A percentile compares a stretch with the other conserved stretches of the same genome.
Evolutionary conservation across 2,329 filamentous ascomycete species (phyloP).

Genomic region (Pseudodiploospora longispora): DNA sequence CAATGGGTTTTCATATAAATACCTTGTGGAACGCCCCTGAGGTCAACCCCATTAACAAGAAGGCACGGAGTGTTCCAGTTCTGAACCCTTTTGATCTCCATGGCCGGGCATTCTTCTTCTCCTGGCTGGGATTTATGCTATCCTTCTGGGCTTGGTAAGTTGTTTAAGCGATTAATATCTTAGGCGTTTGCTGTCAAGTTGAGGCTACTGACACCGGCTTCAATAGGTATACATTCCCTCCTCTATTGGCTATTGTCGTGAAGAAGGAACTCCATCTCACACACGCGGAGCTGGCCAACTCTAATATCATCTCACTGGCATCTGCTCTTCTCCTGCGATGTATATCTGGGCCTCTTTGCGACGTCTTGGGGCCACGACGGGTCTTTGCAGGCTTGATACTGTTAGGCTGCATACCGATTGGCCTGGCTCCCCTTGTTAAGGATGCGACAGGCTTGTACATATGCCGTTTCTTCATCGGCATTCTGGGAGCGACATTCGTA

Average conservation of each 20-base stretch:
- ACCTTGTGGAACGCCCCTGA: constrained; percentile 44
- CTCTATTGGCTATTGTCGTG: constrained; percentile 70
- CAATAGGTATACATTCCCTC: constrained; percentile 69
- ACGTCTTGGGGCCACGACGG: constrained; percentile 70
- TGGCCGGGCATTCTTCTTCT: constrained; percentile 85
- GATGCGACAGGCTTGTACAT: constrained; percentile 55
- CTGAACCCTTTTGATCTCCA: constrained; percentile 73
- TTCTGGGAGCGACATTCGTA: constrained; percentile 71
- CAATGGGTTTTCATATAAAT: constrained; percentile 21
- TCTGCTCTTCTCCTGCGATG: constrained; percentile 66
- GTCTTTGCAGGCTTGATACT: constrained; percentile 76
- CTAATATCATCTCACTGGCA: constrained; percentile 75
- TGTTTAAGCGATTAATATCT: too few species aligned
- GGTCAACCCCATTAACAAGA: constrained; percentile 76
- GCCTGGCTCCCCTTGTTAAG: constrained; percentile 69
- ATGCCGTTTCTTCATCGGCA: constrained; percentile 72
- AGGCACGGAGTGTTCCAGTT: constrained; percentile 71
- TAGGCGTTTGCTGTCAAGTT: too few species aligned
- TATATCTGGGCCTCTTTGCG: constrained; percentile 74
- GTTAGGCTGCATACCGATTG: constrained; percentile 70
- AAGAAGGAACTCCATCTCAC: constrained; percentile 68
- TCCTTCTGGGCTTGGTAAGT: constrained; percentile 74
- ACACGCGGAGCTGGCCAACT: constrained; percentile 69
- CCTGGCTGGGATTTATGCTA: constrained; percentile 78
- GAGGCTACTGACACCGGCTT: too few species aligned